Conservation (phyloP, 179 eudicot genomes). For the Actinidia chinensis region DNA sequence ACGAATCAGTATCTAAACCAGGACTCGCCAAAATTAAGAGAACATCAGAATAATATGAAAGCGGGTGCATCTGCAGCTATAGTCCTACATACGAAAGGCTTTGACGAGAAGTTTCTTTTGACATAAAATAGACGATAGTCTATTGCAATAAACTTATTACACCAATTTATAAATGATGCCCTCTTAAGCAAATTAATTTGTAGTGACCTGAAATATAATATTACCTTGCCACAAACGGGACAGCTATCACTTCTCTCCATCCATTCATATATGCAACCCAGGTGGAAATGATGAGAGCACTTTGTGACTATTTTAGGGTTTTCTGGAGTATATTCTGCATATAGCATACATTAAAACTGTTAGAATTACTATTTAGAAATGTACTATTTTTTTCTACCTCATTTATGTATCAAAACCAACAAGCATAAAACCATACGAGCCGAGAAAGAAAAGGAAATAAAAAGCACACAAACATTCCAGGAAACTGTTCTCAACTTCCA, state of each 20-base stretch:
- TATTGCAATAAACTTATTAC: neutral
- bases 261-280: conserved; percentile 71
- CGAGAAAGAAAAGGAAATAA: neutral
- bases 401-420: neutral
- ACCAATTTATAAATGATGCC: neutral
- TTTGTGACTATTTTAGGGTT: conserved; percentile 58
- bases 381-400: neutral
- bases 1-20: neutral
- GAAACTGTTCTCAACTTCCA: neutral
- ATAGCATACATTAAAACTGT: neutral
- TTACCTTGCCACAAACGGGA: conserved; percentile 67
- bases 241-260: conserved; percentile 67
- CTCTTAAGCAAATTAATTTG: neutral
- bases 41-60: neutral
- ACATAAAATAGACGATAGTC: neutral
- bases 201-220: neutral
- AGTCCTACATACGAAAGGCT: neutral
- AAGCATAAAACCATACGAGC: neutral
- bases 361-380: neutral
- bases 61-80: neutral
- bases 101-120: neutral
- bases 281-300: conserved; percentile 67
- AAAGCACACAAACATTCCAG: neutral
- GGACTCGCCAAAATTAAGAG: neutral
- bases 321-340: conserved; percentile 52